Evolutionary conservation across 345 rosid genomes (phyloP).

Genomic region (Corymbia maculata): DNA sequence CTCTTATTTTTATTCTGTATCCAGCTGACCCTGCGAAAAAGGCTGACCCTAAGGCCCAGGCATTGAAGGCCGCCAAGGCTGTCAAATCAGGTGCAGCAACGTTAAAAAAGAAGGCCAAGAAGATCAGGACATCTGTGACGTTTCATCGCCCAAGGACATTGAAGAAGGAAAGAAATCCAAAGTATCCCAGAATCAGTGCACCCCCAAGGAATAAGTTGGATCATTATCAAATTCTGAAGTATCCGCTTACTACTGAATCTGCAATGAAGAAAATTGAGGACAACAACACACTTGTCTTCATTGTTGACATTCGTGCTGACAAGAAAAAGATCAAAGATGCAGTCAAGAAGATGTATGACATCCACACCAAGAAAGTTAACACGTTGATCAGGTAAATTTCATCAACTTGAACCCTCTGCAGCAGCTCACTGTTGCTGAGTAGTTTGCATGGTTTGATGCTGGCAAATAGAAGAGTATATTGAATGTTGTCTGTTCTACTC

Average conservation of each 20-base stretch:
- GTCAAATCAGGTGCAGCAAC: constrained; percentile 47
- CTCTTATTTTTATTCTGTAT: not conserved
- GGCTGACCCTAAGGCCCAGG: constrained; percentile 55
- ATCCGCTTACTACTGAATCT: constrained; percentile 58
- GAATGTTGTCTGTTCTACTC: not conserved
- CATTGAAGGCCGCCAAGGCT: constrained; percentile 53
- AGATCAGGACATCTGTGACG: constrained; percentile 53
- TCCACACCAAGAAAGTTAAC: constrained; percentile 56
- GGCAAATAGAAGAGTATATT: not conserved
- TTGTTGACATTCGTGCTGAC: constrained; percentile 58
- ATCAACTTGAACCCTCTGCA: not conserved
- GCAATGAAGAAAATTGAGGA: constrained; percentile 75
- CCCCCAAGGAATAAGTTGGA: constrained; percentile 63
- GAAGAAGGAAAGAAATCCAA: constrained; percentile 47
- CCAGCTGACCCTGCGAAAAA: constrained; percentile 24
- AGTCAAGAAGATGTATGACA: constrained; percentile 60
- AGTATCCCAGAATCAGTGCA: constrained; percentile 56
- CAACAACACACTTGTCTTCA: constrained; percentile 60
- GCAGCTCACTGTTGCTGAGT: not conserved
- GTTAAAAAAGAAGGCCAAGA: constrained; percentile 49
- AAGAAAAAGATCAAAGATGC: constrained; percentile 63
- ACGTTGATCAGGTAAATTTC: constrained; percentile 47
- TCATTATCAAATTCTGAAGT: constrained; percentile 54
- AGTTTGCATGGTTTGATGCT: not conserved
- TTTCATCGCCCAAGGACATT: constrained; percentile 57